Base-by-base conservation (phyloP, 768 basidiomycete genomes). In the Chlorophyllum brunneum region DNA sequence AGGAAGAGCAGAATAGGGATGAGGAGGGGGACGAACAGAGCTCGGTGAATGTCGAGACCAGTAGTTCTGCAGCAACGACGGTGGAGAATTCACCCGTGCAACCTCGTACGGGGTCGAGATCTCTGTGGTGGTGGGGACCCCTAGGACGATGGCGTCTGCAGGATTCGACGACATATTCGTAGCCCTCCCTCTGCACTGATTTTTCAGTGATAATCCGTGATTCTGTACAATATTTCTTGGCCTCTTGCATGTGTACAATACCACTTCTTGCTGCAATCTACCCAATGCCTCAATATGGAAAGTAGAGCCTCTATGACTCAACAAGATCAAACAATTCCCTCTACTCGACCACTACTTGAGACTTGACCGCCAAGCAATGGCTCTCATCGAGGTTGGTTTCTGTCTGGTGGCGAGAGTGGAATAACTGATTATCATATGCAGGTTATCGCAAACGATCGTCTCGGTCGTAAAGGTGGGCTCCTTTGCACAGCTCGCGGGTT, bases 381-480 rank as follows among this genome's bases (percentile, higher is more conserved):
- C 67, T 55, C 67, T 82, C 57, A 84, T 83, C 54, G 82, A 83
- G 65, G 81, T 78, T 52, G 29, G 65, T 58, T 20, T 13, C 39
- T 40, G 13, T 30, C 15, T 24, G 36, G 49, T 50, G 13, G 59
- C 15, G 1, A 20, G 6, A 8, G 16, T 34, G n/a, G 23, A 48
- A 15, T 52, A 37, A 34, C 52, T 48, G 41, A 23, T 24, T 37
- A 31, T 23, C 7, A 43, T 44, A 8, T 58, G 23, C 61, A 97
- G 85, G 81, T 97, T 58, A 95, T 95, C 62, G 94, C 93, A 6
- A 98, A 98, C 72, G 92, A 95, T 76, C 89, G 94, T 66, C 78
- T 95, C 42, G 94, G 95, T 50, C 83, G 89, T 56, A 95, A 95
- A 86, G 92, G 94, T 92, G 30, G 31, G 61, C 43, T 34, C 37